Percentiles rank a stretch among this genome's conserved stretches.
Evolutionary conservation across 164 flowering plant species (phyloP).

Genomic region (Macadamia integrifolia): DNA sequence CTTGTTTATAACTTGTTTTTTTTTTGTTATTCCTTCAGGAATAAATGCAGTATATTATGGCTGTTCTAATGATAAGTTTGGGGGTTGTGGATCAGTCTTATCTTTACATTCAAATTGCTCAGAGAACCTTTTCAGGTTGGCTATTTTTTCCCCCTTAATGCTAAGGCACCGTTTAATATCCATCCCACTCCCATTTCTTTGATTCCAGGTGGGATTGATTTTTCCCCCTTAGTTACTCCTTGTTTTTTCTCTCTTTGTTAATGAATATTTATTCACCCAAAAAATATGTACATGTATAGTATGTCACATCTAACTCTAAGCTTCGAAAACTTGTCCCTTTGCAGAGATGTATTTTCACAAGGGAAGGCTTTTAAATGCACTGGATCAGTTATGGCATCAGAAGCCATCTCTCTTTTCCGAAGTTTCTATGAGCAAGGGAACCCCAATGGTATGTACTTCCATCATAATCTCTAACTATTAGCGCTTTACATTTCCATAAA

Average conservation of each 20-base stretch:
- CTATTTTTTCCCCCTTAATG: background rate
- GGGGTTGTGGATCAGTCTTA: conserved; percentile 92
- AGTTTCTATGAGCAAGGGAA: conserved; percentile 90
- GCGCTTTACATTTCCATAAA: background rate
- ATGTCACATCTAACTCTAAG: background rate
- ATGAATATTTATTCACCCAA: too few species aligned
- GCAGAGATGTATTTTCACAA: background rate
- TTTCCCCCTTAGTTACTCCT: too few species aligned
- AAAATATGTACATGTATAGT: too few species aligned
- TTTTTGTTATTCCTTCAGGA: conserved; percentile 27
- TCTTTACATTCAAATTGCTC: conserved; percentile 54
- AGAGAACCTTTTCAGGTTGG: conserved; percentile 29
- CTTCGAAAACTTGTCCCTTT: too few species aligned
- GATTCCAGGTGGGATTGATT: too few species aligned
- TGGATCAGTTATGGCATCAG: conserved; percentile 86
- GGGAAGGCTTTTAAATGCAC: conserved; percentile 56
- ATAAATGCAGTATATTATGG: conserved; percentile 83
- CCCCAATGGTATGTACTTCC: conserved; percentile 53
- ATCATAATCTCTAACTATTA: conserved; percentile 5
- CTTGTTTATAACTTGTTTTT: background rate
- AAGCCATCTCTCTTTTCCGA: conserved; percentile 72
- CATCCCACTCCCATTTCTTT: too few species aligned
- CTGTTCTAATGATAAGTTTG: conserved; percentile 90
- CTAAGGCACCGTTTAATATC: too few species aligned
- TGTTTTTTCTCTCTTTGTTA: too few species aligned